Conservation (phyloP, 2,329 filamentous ascomycete species). For the Fusarium illudens region DNA sequence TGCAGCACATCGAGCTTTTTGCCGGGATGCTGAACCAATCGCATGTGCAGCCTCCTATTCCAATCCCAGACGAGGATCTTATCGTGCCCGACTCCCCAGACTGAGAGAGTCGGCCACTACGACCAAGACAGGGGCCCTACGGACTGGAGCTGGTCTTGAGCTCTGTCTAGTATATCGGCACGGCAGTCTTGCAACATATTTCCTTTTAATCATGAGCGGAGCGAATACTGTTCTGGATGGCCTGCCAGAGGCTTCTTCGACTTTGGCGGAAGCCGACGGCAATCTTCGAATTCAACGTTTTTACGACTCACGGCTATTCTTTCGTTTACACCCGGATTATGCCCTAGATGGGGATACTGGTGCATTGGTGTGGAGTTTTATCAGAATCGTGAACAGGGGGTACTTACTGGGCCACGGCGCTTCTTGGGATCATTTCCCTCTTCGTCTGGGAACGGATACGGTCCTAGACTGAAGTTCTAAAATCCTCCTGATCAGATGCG, state of each 20-base stretch:
- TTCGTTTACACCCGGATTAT: background rate
- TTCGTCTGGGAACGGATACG: background rate
- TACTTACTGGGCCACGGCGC: background rate
- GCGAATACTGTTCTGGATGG: background rate
- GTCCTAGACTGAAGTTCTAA: background rate
- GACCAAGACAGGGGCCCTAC: background rate
- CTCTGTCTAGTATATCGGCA: conserved; percentile 1
- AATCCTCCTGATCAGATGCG: background rate
- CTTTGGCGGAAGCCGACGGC: background rate
- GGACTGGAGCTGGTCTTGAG: conserved; percentile 31
- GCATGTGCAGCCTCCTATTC: conserved; percentile 41
- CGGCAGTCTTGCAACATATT: conserved; percentile 4
- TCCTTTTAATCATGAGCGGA: background rate
- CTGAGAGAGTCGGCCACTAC: conserved; percentile 29
- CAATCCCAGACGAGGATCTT: conserved; percentile 45
- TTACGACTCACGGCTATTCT: background rate
- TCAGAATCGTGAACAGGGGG: background rate
- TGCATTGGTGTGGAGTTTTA: background rate
- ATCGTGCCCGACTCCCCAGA: conserved; percentile 47
- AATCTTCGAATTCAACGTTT: background rate
- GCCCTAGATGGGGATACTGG: background rate
- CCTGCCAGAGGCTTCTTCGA: background rate
- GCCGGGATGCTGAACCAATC: conserved; percentile 48
- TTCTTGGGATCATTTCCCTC: background rate
- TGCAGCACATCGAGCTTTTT: conserved; percentile 53